Evolutionary conservation across 306 rosid species (phyloP), one percentile per base, ranked within the genome.

Genomic region (Sindora glabra): DNA sequence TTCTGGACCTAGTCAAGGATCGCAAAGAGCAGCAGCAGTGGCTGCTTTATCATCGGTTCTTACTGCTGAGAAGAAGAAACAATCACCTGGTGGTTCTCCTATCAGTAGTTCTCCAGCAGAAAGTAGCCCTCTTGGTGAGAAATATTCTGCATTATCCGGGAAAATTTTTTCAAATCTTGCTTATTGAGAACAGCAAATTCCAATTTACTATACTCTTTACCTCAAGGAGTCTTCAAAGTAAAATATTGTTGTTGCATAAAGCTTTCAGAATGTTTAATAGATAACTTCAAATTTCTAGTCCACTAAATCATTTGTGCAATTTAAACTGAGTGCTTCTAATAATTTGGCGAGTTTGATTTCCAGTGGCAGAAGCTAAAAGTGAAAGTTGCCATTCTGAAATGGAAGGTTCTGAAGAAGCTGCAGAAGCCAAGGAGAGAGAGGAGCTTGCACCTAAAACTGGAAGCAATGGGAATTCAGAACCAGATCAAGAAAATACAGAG

Each of bases 41-140:
- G 98, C 98, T 59, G 96, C 98, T 46, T 95, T 92, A 68, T 92
- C 98, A 38, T 29, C 59, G 13, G 98, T 88, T 78, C 96, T 92
- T 63, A 77, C 85, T 42, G 96, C 95, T 64, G 98, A 91, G 67
- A 83, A 79, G 82, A 81, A 50, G 60, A 78, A 32, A 65, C 47
- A 32, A 34, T 68, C 91, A 48, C 79, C 87, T 4, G 98, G 85
- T 77, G 64, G 62, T 44, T 83, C 97, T 58, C 89, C 95, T 11
- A 29, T 46, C 18, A 7, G 38, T 10, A 82, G 86, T 74, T 83
- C 94, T 59, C 56, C 73, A 3, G 41, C 77, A 8, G 95, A 79
- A 70, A 62, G 68, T 70, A 62, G 50, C 16, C 14, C 46, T 64
- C 52, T 67, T 21, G 94, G 96, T 82, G 74, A 78, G 82, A 13